A percentile compares a stretch with the other conserved stretches of the same genome.
These are phyloP conservation scores for Raphanus raphanistrum DNA, from an alignment of 345 rosid species.

Conservation along the genomic window DNA sequence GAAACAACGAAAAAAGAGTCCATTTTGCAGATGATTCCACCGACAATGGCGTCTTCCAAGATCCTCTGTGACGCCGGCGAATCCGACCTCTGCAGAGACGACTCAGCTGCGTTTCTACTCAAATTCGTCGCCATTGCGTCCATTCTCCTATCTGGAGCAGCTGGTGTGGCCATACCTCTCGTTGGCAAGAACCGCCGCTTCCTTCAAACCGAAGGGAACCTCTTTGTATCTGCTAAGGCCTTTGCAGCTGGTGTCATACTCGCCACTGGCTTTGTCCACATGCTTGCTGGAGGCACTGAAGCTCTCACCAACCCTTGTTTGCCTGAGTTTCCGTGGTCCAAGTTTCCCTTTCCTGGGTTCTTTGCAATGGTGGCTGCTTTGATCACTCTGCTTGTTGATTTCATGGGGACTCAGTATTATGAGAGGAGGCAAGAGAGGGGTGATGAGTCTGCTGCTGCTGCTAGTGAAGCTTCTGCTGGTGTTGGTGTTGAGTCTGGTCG, in stretches of 20 bases:
- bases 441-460: conserved; percentile 40
- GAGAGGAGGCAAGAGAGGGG: conserved; percentile 71
- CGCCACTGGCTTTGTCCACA: conserved; percentile 94
- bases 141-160: conserved; percentile 67
- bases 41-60: conserved; percentile 37
- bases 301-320: conserved; percentile 68
- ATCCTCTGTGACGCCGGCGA: conserved; percentile 45
- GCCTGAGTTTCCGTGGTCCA: conserved; percentile 72
- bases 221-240: conserved; percentile 82
- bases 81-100: conserved; percentile 59
- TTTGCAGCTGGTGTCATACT: conserved; percentile 94
- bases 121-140: conserved; percentile 75
- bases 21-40: conserved; percentile 32
- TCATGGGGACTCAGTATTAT: conserved; percentile 87
- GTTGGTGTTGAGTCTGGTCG: conserved; percentile 39
- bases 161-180: conserved; percentile 74
- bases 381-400: conserved; percentile 77
- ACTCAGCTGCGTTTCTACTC: conserved; percentile 55
- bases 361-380: conserved; percentile 84
- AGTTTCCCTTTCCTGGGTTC: conserved; percentile 87
- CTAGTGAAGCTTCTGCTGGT: neutral
- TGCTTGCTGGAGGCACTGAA: conserved; percentile 64
- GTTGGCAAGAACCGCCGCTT: conserved; percentile 65
- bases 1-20: conserved; percentile 44
- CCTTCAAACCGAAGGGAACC: conserved; percentile 73